Conservation (phyloP, 306 rosid genomes). For the Rosa persica region DNA sequence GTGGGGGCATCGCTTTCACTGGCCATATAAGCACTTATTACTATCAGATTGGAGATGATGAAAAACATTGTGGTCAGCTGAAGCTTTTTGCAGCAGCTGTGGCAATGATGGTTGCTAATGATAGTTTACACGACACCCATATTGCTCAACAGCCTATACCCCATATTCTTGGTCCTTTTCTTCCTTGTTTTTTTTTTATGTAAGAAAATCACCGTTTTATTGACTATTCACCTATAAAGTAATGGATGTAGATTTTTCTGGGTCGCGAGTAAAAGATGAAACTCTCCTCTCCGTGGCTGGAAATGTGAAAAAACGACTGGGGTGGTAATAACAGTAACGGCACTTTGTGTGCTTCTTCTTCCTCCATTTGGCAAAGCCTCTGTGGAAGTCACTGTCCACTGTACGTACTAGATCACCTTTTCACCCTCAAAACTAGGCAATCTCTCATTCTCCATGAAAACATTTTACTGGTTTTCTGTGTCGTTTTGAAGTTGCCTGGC, state of each 20-base stretch:
- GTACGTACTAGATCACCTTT: neutral
- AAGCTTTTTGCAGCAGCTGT: constrained; percentile 10
- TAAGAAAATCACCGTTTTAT: neutral
- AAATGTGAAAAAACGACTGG: neutral
- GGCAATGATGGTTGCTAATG: constrained; percentile 26
- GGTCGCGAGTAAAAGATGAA: constrained; percentile 13
- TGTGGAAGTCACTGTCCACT: neutral
- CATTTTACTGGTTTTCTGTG: neutral
- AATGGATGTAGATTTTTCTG: constrained; percentile 1
- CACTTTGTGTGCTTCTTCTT: neutral
- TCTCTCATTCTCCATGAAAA: neutral
- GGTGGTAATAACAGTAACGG: constrained; percentile 5
- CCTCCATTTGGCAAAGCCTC: constrained; percentile 18
- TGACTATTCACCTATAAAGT: neutral
- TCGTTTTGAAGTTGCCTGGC: constrained; percentile 6
- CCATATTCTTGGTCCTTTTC: constrained; percentile 17
- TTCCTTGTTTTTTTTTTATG: constrained; percentile 6
- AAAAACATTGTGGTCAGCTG: constrained; percentile 5
- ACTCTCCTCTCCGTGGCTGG: neutral
- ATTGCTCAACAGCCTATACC: constrained; percentile 13
- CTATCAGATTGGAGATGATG: constrained; percentile 28
- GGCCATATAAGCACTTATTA: constrained; percentile 17
- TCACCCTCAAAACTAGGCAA: constrained; percentile 4
- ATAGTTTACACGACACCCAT: constrained; percentile 12
- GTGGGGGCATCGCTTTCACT: constrained; percentile 37